These are phyloP conservation scores for Fraxinus dipetala DNA, from an alignment of 305 asterid species.

Conservation along the genomic window DNA sequence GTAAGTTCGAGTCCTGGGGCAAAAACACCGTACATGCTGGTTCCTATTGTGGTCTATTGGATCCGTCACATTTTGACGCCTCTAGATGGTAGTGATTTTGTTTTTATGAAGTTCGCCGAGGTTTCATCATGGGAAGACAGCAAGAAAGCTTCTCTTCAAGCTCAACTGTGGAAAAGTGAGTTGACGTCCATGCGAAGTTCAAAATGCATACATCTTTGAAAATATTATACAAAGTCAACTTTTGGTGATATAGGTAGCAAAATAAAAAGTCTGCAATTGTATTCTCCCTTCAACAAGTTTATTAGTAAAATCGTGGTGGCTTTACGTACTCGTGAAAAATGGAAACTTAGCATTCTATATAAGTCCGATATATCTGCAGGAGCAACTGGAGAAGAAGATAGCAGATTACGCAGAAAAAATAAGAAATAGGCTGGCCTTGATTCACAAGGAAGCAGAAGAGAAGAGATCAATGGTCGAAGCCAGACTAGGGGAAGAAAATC, in stretches of 20 bases:
- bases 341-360: not conserved
- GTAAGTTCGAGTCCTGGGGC: not conserved
- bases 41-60: not conserved
- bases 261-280: not conserved
- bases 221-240: not conserved
- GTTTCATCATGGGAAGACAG: conserved; percentile 78
- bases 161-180: conserved; percentile 43
- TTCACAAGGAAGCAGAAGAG: conserved; percentile 81
- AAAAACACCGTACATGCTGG: not conserved
- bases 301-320: not conserved
- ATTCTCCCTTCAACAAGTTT: not conserved
- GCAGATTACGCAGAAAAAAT: conserved; percentile 67
- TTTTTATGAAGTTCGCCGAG: conserved; percentile 41
- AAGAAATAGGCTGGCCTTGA: conserved; percentile 56
- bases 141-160: conserved; percentile 65
- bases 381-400: conserved; percentile 64
- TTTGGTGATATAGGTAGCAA: not conserved
- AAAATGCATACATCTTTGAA: not conserved
- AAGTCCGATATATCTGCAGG: conserved; percentile 38
- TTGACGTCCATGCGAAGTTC: not conserved
- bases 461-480: conserved; percentile 61
- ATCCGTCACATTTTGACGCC: not conserved
- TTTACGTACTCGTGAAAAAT: not conserved
- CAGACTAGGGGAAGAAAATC: conserved; percentile 54
- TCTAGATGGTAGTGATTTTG: not conserved